These are phyloP conservation scores for Penicillium bovifimosum DNA, from an alignment of 495 filamentous ascomycete species.

Conservation along the genomic window DNA sequence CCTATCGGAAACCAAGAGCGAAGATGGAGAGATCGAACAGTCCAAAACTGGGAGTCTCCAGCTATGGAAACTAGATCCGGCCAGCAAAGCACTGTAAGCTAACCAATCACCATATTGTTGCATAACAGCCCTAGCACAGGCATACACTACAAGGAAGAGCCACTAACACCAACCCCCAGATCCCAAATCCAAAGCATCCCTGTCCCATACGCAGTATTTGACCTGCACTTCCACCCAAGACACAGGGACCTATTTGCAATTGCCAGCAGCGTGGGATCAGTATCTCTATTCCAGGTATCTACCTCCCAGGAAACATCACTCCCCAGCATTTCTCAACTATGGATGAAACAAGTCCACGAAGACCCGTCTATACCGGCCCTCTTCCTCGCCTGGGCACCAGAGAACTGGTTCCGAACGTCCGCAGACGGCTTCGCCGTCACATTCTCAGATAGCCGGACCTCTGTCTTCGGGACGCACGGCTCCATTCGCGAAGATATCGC, in stretches of 20 bases:
- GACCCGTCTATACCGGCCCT: conserved; percentile 57
- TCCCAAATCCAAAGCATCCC: conserved; percentile 40
- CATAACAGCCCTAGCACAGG: not conserved
- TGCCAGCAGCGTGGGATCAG: conserved; percentile 65
- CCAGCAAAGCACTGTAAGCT: conserved; percentile 46
- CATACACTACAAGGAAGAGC: not conserved
- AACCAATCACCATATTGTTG: not conserved
- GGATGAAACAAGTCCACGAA: conserved; percentile 37
- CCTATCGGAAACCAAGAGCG: conserved; percentile 48
- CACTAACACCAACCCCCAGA: conserved; percentile 18
- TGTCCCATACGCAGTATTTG: conserved; percentile 69
- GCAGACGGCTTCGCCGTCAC: conserved; percentile 57
- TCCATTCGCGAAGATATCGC: conserved; percentile 13
- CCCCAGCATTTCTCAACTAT: conserved; percentile 27
- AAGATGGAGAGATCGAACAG: conserved; percentile 40
- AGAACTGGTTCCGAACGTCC: conserved; percentile 30
- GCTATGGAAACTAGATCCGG: conserved; percentile 51
- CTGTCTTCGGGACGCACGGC: conserved; percentile 38
- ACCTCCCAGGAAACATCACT: not conserved
- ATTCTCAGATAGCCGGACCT: conserved; percentile 59
- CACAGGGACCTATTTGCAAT: conserved; percentile 54
- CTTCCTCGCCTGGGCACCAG: conserved; percentile 66
- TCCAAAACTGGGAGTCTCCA: conserved; percentile 67
- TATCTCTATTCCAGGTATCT: conserved; percentile 56
- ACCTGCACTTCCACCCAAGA: conserved; percentile 72